These are phyloP conservation scores for Atkinsonella hypoxylon DNA, from an alignment of 2,329 filamentous ascomycete genomes.

Conservation along the genomic window DNA sequence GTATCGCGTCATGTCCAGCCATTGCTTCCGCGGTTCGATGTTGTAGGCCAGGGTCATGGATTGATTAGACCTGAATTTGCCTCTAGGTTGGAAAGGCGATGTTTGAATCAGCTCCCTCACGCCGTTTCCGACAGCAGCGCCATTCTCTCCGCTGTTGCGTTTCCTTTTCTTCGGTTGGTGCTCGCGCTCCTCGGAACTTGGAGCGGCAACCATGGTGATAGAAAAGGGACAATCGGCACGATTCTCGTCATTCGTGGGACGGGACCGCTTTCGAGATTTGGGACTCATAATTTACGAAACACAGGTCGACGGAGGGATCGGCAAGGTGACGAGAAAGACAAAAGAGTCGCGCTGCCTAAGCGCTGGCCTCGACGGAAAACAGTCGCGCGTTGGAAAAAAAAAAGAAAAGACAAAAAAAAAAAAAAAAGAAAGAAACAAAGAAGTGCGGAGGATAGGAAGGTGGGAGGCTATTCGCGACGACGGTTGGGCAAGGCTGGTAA, in stretches of 20 bases:
- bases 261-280: slow-evolving; percentile 38
- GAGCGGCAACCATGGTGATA: slow-evolving; percentile 22
- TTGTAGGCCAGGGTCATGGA: slow-evolving; percentile 44
- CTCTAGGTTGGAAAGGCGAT: slow-evolving; percentile 41
- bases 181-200: slow-evolving; percentile 22
- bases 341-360: slow-evolving; percentile 3
- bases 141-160: slow-evolving; percentile 33
- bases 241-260: slow-evolving; percentile 34
- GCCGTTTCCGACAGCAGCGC: slow-evolving; percentile 15
- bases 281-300: slow-evolving; percentile 13
- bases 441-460: slow-evolving; percentile 1
- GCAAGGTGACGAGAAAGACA: slow-evolving; percentile 1
- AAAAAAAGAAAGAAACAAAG: neutral
- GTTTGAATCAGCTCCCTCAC: slow-evolving; percentile 36
- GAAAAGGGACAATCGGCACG: slow-evolving; percentile 45
- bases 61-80: slow-evolving; percentile 41
- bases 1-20: slow-evolving; percentile 48
- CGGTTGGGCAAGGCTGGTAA: slow-evolving; percentile 1
- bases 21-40: slow-evolving; percentile 39
- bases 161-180: slow-evolving; percentile 36
- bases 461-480: slow-evolving; percentile 8
- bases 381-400: neutral
- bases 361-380: slow-evolving; percentile 1
- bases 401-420: neutral
- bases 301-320: slow-evolving; percentile 1